These are phyloP conservation scores for Prosopis cineraria DNA, from an alignment of 306 rosid genomes.

Conservation along the genomic window DNA sequence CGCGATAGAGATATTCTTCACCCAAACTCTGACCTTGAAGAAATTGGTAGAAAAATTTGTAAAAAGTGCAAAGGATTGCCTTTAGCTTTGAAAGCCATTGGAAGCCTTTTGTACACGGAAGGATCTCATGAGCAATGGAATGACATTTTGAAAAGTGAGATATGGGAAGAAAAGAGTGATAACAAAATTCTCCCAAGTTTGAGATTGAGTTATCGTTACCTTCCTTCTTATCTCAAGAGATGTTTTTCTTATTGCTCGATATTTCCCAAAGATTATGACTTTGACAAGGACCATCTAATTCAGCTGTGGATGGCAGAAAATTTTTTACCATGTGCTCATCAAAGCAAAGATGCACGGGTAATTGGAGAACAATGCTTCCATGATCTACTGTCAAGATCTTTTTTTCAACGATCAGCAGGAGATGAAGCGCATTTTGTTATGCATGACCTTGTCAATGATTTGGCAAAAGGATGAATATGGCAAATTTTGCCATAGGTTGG, in stretches of 20 bases:
- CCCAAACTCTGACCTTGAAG: neutral
- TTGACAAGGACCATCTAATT: slow-evolving; percentile 10
- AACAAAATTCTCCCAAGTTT: slow-evolving; percentile 14
- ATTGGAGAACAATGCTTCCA: slow-evolving; percentile 26
- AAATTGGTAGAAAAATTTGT: no score
- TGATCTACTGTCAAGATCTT: slow-evolving; percentile 31
- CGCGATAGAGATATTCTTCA: neutral
- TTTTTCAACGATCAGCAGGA: slow-evolving; percentile 15
- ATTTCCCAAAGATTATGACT: slow-evolving; percentile 28
- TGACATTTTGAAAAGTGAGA: no score
- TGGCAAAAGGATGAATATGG: slow-evolving; percentile 28
- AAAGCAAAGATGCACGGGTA: neutral
- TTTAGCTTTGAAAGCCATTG: no score
- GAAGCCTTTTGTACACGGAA: no score
- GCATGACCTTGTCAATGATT: slow-evolving; percentile 47
- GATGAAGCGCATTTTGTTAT: slow-evolving; percentile 1
- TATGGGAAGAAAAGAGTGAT: neutral
- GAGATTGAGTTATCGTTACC: slow-evolving; percentile 33
- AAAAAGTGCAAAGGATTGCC: no score
- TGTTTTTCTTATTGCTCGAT: slow-evolving; percentile 50
- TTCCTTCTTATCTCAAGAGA: slow-evolving; percentile 25
- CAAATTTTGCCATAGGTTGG: neutral
- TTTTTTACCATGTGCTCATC: neutral
- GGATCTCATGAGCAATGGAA: no score
- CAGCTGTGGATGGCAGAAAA: slow-evolving; percentile 46